A percentile compares a stretch with the other conserved stretches of the same genome.
These are phyloP conservation scores for Apiospora koreana DNA, from an alignment of 2,329 filamentous ascomycete genomes.

Conservation along the genomic window DNA sequence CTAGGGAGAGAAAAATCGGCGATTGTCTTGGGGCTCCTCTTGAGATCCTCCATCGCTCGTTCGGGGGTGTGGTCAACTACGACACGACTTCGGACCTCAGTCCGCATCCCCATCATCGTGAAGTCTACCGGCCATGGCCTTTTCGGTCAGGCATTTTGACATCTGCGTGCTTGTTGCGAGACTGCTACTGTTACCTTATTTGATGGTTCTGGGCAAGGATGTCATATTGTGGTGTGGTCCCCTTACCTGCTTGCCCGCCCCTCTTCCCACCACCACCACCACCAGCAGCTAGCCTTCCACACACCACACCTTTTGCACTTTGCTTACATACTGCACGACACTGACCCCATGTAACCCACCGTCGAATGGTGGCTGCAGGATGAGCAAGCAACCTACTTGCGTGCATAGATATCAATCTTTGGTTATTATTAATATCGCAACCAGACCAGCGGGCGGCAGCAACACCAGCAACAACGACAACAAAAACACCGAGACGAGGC, in stretches of 20 bases:
- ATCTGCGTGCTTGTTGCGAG: background rate
- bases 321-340: constrained; percentile 5
- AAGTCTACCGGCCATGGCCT: background rate
- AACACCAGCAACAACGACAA: background rate
- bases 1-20: background rate
- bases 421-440: background rate
- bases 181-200: background rate
- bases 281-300: background rate
- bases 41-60: too few relatives aligned
- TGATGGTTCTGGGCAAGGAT: background rate
- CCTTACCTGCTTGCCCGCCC: background rate
- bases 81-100: background rate
- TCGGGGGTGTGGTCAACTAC: background rate
- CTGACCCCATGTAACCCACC: background rate
- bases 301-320: background rate
- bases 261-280: background rate
- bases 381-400: background rate
- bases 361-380: background rate
- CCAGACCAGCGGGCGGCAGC: background rate
- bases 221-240: background rate
- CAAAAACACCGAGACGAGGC: background rate
- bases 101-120: constrained; percentile 5
- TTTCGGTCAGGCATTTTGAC: background rate
- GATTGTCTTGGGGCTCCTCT: background rate
- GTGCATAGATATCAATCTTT: background rate